Evolutionary conservation across 768 basidiomycete species (phyloP).

Genomic region (Kondoa malvinella): DNA sequence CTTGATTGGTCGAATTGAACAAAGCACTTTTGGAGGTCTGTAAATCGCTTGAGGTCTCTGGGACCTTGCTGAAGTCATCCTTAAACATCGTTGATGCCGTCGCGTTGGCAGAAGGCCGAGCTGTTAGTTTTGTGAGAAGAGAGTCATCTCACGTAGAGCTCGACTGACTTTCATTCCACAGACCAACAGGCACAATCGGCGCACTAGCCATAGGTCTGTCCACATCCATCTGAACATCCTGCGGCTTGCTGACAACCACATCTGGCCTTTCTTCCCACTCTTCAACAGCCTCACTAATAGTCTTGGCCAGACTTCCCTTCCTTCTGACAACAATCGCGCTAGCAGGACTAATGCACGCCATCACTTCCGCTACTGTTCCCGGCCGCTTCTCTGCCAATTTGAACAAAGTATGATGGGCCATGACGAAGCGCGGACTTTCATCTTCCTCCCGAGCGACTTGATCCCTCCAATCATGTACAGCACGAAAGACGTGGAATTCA

Average conservation of each 20-base stretch:
- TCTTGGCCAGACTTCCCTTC: neutral
- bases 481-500: slow-evolving; percentile 15
- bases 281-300: neutral
- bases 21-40: neutral
- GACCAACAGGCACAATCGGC: neutral
- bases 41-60: neutral
- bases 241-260: neutral
- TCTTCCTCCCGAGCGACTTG: slow-evolving; percentile 12
- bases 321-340: neutral
- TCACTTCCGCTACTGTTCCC: neutral
- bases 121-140: too few relatives aligned
- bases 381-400: slow-evolving; percentile 12
- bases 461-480: slow-evolving; percentile 19
- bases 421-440: slow-evolving; percentile 14
- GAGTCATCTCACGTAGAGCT: neutral
- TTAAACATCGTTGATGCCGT: too few relatives aligned
- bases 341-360: neutral
- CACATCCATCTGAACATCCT: neutral
- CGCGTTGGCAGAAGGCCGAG: too few relatives aligned
- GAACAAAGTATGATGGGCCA: slow-evolving; percentile 13
- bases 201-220: neutral
- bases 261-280: slow-evolving; percentile 1
- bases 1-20: neutral
- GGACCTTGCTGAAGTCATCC: too few relatives aligned
- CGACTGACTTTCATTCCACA: neutral